Evolutionary conservation across 768 basidiomycete species (phyloP).

Genomic region (Russula sp.): DNA sequence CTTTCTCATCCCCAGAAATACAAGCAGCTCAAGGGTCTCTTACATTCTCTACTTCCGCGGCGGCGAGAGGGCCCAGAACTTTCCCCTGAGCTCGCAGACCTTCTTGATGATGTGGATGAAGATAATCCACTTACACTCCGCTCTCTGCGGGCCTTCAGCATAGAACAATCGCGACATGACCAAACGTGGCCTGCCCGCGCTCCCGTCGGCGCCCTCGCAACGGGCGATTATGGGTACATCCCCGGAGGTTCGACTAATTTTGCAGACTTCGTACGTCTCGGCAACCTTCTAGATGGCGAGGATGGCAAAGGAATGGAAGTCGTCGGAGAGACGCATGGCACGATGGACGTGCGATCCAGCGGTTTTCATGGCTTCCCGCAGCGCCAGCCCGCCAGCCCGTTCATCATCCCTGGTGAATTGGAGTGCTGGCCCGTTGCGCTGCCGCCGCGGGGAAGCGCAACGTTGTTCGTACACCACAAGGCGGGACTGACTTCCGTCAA

Average conservation of each 20-base stretch:
- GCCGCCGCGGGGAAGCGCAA: conserved; percentile 12
- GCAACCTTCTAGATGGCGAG: conserved; percentile 9
- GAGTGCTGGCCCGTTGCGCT: conserved; percentile 22
- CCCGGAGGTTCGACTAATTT: conserved; percentile 12
- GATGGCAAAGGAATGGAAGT: conserved; percentile 1
- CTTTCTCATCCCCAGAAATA: conserved; percentile 8
- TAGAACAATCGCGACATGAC: conserved; percentile 12
- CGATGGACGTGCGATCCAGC: conserved; percentile 8
- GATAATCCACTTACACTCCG: conserved; percentile 16
- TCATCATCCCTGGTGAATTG: conserved; percentile 7
- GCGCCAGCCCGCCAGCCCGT: conserved; percentile 12
- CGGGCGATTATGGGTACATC: conserved; percentile 22
- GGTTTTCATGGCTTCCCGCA: conserved; percentile 4
- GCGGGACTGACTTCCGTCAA: conserved; percentile 14
- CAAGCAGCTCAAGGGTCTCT: conserved; percentile 19
- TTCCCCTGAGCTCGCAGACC: conserved; percentile 15
- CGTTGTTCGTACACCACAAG: conserved; percentile 16
- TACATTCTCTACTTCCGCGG: conserved; percentile 20
- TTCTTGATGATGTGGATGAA: conserved; percentile 21
- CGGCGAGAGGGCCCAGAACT: conserved; percentile 11
- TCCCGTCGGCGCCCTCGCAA: conserved; percentile 5
- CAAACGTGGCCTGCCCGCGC: conserved; percentile 19
- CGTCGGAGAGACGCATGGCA: conserved; percentile 14
- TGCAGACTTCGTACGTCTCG: conserved; percentile 16
- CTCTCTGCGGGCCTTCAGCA: conserved; percentile 15